Conservation (phyloP, 1,139 yeast genomes). For the Yamadazyma atlantica region DNA sequence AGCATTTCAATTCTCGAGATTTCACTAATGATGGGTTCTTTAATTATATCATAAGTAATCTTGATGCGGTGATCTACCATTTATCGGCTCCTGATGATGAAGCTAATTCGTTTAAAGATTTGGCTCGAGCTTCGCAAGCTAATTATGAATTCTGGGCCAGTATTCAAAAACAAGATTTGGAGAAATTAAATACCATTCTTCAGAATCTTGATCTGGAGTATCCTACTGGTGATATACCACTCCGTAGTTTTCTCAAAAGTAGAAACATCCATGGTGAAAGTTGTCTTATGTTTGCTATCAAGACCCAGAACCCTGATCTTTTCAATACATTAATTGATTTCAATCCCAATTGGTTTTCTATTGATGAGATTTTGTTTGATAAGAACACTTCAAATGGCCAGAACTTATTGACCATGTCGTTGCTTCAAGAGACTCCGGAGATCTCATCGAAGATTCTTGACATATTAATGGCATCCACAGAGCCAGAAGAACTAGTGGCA, state of each 20-base stretch:
- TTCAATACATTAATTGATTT: slow-evolving; percentile 48
- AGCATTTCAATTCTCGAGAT: slow-evolving; percentile 49
- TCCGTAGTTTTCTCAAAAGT: slow-evolving; percentile 47
- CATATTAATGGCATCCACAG: slow-evolving; percentile 39
- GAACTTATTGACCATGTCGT: slow-evolving; percentile 60
- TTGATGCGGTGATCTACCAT: slow-evolving; percentile 79
- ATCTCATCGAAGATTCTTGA: slow-evolving; percentile 51
- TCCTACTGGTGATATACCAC: slow-evolving; percentile 27
- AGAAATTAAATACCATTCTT: slow-evolving; percentile 20
- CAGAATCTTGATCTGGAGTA: slow-evolving; percentile 17
- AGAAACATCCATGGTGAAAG: slow-evolving; percentile 70
- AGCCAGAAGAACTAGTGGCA: slow-evolving; percentile 43
- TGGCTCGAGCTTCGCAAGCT: slow-evolving; percentile 42
- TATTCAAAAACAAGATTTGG: slow-evolving; percentile 37
- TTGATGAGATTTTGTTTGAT: slow-evolving; percentile 70
- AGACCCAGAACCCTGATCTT: slow-evolving; percentile 38
- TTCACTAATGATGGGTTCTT: slow-evolving; percentile 35
- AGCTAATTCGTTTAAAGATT: slow-evolving; percentile 29
- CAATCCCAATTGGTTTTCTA: slow-evolving; percentile 48
- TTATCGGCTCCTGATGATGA: slow-evolving; percentile 36
- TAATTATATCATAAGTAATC: slow-evolving; percentile 59
- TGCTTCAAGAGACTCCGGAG: slow-evolving; percentile 52
- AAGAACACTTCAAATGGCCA: slow-evolving; percentile 48
- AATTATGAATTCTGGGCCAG: slow-evolving; percentile 59
- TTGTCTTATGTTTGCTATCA: slow-evolving; percentile 54